Evolutionary conservation across 257 asterid species (phyloP).

Genomic region (Handroanthus guayacan): DNA sequence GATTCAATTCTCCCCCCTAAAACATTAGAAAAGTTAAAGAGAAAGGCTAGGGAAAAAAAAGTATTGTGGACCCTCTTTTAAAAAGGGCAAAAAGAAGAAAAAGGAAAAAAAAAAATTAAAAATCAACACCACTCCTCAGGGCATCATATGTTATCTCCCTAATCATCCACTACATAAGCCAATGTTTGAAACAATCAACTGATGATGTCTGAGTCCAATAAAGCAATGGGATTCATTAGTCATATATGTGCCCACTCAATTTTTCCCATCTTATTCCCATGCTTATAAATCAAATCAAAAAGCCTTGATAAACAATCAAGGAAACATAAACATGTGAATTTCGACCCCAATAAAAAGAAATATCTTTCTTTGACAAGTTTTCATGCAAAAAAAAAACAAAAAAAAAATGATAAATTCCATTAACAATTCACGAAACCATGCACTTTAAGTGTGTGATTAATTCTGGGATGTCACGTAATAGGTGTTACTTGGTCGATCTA

Average conservation of each 20-base stretch:
- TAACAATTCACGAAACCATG: too few species aligned
- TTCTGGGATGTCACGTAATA: too few species aligned
- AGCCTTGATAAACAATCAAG: neutral
- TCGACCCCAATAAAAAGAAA: neutral
- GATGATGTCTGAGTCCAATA: slow-evolving; percentile 30
- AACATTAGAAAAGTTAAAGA: too few species aligned
- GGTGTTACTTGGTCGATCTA: too few species aligned
- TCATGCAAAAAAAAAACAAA: neutral
- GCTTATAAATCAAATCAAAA: neutral
- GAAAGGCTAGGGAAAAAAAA: too few species aligned
- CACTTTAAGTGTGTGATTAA: too few species aligned
- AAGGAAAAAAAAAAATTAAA: neutral
- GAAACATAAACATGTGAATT: slow-evolving; percentile 11
- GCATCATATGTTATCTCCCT: neutral
- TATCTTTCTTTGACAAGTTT: neutral
- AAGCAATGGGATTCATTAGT: slow-evolving; percentile 30
- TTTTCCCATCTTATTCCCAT: slow-evolving; percentile 33
- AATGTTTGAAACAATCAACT: slow-evolving; percentile 38
- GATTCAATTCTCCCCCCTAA: too few species aligned
- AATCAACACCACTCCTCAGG: neutral
- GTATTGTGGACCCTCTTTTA: too few species aligned
- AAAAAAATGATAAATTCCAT: too few species aligned
- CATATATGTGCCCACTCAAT: slow-evolving; percentile 36
- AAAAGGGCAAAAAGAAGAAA: neutral
- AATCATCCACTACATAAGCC: neutral